Conservation (phyloP, 2,329 filamentous ascomycete species). For the Cryphonectria parasitica region DNA sequence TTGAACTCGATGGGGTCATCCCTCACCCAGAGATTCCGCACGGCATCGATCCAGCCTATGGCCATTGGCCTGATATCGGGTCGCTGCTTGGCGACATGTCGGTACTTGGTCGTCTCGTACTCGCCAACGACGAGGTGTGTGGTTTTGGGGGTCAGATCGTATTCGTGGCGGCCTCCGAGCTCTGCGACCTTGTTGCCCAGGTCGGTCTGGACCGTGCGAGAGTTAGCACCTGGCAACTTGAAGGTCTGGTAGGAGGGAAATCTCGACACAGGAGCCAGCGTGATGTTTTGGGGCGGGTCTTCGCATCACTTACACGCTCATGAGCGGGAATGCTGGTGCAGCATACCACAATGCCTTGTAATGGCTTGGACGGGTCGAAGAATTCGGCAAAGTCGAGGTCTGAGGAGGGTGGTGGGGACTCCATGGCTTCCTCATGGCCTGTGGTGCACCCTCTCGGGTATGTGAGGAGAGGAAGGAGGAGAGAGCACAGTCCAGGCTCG, state of each 20-base stretch:
- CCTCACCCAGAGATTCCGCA: constrained; percentile 78
- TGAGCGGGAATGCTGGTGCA: constrained; percentile 85
- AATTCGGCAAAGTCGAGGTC: constrained; percentile 34
- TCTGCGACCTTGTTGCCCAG: constrained; percentile 69
- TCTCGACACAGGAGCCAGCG: constrained; percentile 21
- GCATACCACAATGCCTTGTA: constrained; percentile 77
- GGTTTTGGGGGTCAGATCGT: constrained; percentile 93
- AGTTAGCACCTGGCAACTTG: constrained; percentile 11
- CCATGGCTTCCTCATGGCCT: constrained; percentile 30
- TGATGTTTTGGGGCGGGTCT: constrained; percentile 12
- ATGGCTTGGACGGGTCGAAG: constrained; percentile 64
- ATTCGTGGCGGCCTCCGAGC: constrained; percentile 85
- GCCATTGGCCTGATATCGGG: constrained; percentile 84
- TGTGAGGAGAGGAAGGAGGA: neutral
- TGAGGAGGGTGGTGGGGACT: constrained; percentile 32
- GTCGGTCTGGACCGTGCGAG: constrained; percentile 46
- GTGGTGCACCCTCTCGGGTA: constrained; percentile 12
- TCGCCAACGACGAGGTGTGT: constrained; percentile 93
- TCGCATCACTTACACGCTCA: constrained; percentile 63
- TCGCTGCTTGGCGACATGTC: constrained; percentile 88
- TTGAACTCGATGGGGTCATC: constrained; percentile 75
- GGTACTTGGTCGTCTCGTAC: constrained; percentile 90
- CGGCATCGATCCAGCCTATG: constrained; percentile 81
- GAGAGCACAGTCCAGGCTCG: neutral
- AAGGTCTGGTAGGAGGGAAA: constrained; percentile 4